Evolutionary conservation across 352 stramenopile genomes (phyloP).

Genomic region (Phytophthora pseudosyringae): DNA sequence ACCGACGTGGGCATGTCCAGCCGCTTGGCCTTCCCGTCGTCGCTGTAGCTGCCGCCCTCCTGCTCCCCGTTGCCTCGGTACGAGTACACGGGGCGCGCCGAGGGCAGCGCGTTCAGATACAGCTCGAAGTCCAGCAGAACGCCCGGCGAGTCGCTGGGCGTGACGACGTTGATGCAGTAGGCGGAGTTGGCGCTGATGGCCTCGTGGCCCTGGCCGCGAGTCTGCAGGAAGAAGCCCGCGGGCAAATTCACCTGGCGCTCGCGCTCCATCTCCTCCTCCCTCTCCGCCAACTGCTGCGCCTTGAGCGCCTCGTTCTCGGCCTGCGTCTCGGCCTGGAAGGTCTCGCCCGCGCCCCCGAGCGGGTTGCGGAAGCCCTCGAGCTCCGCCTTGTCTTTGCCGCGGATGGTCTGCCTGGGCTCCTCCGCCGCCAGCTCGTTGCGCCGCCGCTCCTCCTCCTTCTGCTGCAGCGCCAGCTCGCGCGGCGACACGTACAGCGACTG

Average conservation of each 20-base stretch:
- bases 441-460: conserved; percentile 49
- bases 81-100: conserved; percentile 62
- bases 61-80: conserved; percentile 44
- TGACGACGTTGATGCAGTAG: conserved; percentile 86
- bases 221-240: conserved; percentile 76
- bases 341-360: conserved; percentile 16
- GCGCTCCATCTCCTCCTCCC: conserved; percentile 27
- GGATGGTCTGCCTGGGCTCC: conserved; percentile 31
- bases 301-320: conserved; percentile 18
- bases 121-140: conserved; percentile 77
- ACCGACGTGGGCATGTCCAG: conserved; percentile 71
- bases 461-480: conserved; percentile 51
- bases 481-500: conserved; percentile 81
- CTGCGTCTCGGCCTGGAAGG: conserved; percentile 26
- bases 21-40: conserved; percentile 18
- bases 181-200: conserved; percentile 54
- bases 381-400: conserved; percentile 16
- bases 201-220: conserved; percentile 74
- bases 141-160: conserved; percentile 59
- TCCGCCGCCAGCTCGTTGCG: conserved; percentile 38
- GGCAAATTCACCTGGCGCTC: conserved; percentile 42
- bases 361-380: conserved; percentile 23
- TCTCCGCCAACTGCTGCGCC: conserved; percentile 11
- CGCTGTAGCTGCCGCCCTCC: conserved; percentile 21
- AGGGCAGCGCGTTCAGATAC: conserved; percentile 75